A percentile compares a stretch with the other conserved stretches of the same genome.
phyloP scores from a whole-genome alignment of 179 eudicot species.

The Beta macrorhiza region DNA sequence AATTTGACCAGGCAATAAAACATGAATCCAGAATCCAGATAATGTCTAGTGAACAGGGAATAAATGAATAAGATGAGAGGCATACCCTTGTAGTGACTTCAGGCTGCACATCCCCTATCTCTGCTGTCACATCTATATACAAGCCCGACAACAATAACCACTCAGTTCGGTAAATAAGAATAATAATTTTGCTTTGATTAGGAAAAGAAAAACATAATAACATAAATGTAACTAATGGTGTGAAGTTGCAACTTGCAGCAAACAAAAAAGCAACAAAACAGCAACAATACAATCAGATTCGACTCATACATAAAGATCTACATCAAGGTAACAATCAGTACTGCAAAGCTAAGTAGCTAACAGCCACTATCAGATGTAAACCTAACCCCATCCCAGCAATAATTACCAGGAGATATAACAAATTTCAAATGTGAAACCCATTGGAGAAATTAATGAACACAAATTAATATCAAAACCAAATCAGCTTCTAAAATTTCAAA shows the following conservation, averaged over 20 bases:
- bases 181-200: not conserved
- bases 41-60: not conserved
- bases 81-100: constrained; percentile 45
- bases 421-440: not conserved
- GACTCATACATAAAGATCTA: not conserved
- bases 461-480: too few relatives aligned
- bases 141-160: constrained; percentile 1
- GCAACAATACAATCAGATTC: not conserved
- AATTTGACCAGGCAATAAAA: not conserved
- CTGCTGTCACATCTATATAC: constrained; percentile 40
- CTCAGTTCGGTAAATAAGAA: not conserved
- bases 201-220: not conserved
- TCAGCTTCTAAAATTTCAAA: too few relatives aligned
- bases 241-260: not conserved
- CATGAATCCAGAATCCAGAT: not conserved
- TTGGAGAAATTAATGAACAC: not conserved
- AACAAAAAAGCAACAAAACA: not conserved
- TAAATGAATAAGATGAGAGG: not conserved
- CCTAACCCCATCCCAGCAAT: not conserved
- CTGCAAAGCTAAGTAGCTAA: not conserved
- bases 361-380: not conserved
- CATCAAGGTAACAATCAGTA: not conserved
- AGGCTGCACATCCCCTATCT: constrained; percentile 29
- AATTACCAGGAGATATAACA: not conserved
- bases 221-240: not conserved